Base-by-base conservation (phyloP, 2,329 filamentous ascomycete genomes). In the Fusarium avenaceum region DNA sequence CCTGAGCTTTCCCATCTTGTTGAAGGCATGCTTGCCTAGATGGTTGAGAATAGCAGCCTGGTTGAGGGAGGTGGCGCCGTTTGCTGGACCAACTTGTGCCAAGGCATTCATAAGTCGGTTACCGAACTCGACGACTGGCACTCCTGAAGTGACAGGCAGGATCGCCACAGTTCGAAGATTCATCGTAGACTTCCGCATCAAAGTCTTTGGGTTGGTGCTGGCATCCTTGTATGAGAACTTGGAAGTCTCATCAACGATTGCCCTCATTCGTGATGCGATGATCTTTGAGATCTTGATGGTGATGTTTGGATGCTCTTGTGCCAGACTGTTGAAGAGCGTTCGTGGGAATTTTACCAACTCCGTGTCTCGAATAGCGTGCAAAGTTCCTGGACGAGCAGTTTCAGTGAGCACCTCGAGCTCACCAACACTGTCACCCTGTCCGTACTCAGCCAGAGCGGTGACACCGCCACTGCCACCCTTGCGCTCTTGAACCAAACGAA, bases 211-310 rank as follows among this genome's bases (percentile, higher is more conserved):
- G 61, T 89, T 91, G 2, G 87, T 85, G 5, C 86, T 86, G 7
- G 85, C 83, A 52, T 95, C 91, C 61, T 88, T 88, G 10, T 86
- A 84, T 53, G 89, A 84, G 39, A 90, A 86, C 35, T 88, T 86
- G 17, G 92, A 81, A 3, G 93, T 92, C 72, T 94, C 91, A 72
- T 98, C 93, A 20, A 98, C 88, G 39, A 97, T 81, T 42, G 92
- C 88, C 63, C 95, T 87, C 96, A 99, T 98, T 4, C 96, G 89
- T 35, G 94, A 94, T 0, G 96, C 96, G 73, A 99, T 97, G 71
- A 99, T 96, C 79, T 98, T 99, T 2, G 96, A 98, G 28, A 99
- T 97, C 79, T 98, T 97, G 78, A 99, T 98, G 0, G 96, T 98
- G 75, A 99, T 99, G 43, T 94, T 96, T 7, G 96, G 96, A 75